These are phyloP conservation scores for Talaromyces proteolyticus DNA, from an alignment of 495 filamentous ascomycete genomes.

Conservation along the genomic window DNA sequence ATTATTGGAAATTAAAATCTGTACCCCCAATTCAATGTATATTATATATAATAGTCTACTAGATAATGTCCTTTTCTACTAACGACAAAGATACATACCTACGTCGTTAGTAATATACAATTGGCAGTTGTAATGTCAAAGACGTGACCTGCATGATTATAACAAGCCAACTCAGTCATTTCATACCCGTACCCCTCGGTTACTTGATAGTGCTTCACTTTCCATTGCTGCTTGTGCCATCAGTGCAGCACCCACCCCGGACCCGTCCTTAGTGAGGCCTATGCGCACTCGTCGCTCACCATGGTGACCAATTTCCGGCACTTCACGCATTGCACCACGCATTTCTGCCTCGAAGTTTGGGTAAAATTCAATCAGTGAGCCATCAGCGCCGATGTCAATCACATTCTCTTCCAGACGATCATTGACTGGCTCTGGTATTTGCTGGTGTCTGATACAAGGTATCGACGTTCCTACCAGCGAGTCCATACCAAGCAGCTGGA, in stretches of 20 bases:
- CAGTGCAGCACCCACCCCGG: slow-evolving; percentile 31
- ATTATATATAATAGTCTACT: too few relatives aligned
- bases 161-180: too few relatives aligned
- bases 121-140: too few relatives aligned
- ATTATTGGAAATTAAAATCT: too few relatives aligned
- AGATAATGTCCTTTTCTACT: too few relatives aligned
- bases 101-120: too few relatives aligned
- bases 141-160: too few relatives aligned
- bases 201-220: too few relatives aligned
- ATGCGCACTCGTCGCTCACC: slow-evolving; percentile 28
- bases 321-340: slow-evolving; percentile 23
- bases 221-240: slow-evolving; percentile 19
- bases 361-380: slow-evolving; percentile 85
- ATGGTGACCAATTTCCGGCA: slow-evolving; percentile 19
- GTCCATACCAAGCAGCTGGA: slow-evolving; percentile 8
- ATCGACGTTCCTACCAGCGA: slow-evolving; percentile 19
- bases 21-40: neutral
- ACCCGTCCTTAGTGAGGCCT: slow-evolving; percentile 31
- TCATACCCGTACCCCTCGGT: too few relatives aligned
- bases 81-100: too few relatives aligned
- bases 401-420: slow-evolving; percentile 42
- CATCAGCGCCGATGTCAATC: slow-evolving; percentile 87
- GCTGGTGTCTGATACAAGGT: neutral
- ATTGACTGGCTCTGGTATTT: slow-evolving; percentile 6
- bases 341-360: slow-evolving; percentile 24